Base-by-base conservation (phyloP, 805 yeast species). In the Candida insectorum region DNA sequence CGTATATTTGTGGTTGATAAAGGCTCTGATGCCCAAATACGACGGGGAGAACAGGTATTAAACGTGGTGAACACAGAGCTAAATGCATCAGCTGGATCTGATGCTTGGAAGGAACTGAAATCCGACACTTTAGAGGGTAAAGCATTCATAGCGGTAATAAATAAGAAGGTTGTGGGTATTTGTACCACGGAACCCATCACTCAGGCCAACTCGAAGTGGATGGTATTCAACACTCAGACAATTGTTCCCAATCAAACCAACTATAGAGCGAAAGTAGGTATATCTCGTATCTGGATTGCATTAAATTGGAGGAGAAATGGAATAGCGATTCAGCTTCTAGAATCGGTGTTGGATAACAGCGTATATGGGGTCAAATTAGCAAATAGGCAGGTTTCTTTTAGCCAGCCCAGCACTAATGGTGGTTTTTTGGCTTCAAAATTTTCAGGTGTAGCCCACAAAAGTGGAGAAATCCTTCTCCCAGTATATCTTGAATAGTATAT, bases 351-450 rank as follows among this genome's bases (percentile, higher is more conserved):
- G 33, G 48, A 48, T 1, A 44, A 73, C 34, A 57, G 74, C 16
- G 55, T 79, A 1, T 75, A 73, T 46, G 86, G 85, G 0, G 48
- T 71, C 35, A 31, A 16, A 0, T 43, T 80, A 10, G 54, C 56
- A 2, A 69, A 55, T 36, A 43, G 40, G 11, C 69, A 75, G 38
- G 51, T 82, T 13, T 84, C 79, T 1, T 82, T 85, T 75, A 78
- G 85, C 27, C 91, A 82, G 51, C 88, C 89, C 0, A 77, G 84
- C 37, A 73, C 66, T 31, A 66, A 71, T 37, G 91, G 91, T 0
- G 77, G 78, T 2, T 65, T 69, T 36, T 60, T 81, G 20, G 86
- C 88, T 0, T 53, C 52, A 21, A 56, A 49, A 19, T 81, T 75
- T 48, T 79, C 77, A 47, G 78, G 81, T 0, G 73, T 71, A 1